Percentiles rank a stretch among this genome's conserved stretches.
Evolutionary conservation across 345 rosid genomes (phyloP).

Genomic region (Geranium brycei): DNA sequence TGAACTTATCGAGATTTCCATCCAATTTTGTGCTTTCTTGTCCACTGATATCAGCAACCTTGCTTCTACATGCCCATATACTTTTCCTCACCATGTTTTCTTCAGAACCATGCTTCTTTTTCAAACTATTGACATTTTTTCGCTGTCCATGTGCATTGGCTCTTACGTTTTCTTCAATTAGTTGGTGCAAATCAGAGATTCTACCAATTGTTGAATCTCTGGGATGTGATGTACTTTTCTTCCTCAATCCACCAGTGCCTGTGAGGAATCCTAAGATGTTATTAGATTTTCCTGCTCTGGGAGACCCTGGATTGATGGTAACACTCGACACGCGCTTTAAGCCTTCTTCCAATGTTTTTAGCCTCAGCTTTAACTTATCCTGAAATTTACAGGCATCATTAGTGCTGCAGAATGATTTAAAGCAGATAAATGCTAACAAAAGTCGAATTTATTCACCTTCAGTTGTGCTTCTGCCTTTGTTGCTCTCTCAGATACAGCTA

Average conservation of each 20-base stretch:
- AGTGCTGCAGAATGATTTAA: background rate
- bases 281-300: slow-evolving; percentile 40
- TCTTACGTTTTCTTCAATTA: slow-evolving; percentile 18
- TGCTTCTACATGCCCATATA: slow-evolving; percentile 47
- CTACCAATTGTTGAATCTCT: slow-evolving; percentile 34
- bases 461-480: slow-evolving; percentile 83
- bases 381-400: slow-evolving; percentile 8
- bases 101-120: slow-evolving; percentile 18
- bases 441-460: slow-evolving; percentile 35
- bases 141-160: slow-evolving; percentile 4
- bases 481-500: slow-evolving; percentile 63
- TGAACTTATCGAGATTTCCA: slow-evolving; percentile 12
- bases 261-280: slow-evolving; percentile 59
- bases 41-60: slow-evolving; percentile 35
- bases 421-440: background rate
- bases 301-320: slow-evolving; percentile 20
- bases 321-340: slow-evolving; percentile 28
- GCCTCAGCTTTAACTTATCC: slow-evolving; percentile 73
- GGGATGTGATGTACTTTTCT: slow-evolving; percentile 59
- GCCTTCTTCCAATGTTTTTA: slow-evolving; percentile 68
- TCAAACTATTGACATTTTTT: slow-evolving; percentile 15
- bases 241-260: slow-evolving; percentile 43
- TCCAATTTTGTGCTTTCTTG: slow-evolving; percentile 48
- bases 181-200: slow-evolving; percentile 34
- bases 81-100: slow-evolving; percentile 25